Evolutionary conservation across 2,329 filamentous ascomycete species (phyloP).

Genomic region (Ascochyta viciae-villosae): DNA sequence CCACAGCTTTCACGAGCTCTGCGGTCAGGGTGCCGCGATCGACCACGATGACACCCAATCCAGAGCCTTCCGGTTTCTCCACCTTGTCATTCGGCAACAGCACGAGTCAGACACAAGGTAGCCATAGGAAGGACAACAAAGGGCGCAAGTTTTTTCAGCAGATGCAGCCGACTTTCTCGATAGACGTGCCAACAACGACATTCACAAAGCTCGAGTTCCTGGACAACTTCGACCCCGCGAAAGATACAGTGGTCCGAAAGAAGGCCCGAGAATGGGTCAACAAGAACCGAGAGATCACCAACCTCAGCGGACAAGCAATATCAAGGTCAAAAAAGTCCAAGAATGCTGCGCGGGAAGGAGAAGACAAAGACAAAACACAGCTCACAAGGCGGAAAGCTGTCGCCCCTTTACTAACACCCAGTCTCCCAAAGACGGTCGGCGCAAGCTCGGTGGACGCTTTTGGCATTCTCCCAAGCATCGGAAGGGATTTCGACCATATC

Average conservation of each 20-base stretch:
- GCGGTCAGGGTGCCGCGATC: neutral
- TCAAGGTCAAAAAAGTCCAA: constrained; percentile 9
- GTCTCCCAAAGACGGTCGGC: constrained; percentile 2
- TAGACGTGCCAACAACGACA: constrained; percentile 20
- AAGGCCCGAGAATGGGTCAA: constrained; percentile 39
- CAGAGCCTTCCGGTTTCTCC: constrained; percentile 1
- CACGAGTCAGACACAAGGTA: neutral
- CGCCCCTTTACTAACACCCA: neutral
- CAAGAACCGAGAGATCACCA: constrained; percentile 23
- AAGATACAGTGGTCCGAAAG: constrained; percentile 30
- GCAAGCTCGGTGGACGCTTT: constrained; percentile 27
- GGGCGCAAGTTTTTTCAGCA: constrained; percentile 31
- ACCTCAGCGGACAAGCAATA: constrained; percentile 1
- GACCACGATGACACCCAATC: constrained; percentile 9
- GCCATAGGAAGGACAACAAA: constrained; percentile 10
- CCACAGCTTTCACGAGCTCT: neutral
- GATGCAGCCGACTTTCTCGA: constrained; percentile 31
- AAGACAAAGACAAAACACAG: constrained; percentile 5
- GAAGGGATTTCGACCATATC: constrained; percentile 33
- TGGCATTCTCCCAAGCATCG: constrained; percentile 25
- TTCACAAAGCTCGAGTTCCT: constrained; percentile 28
- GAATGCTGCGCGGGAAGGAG: neutral
- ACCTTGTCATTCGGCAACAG: constrained; percentile 1
- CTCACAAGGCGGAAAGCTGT: neutral
- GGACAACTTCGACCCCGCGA: constrained; percentile 31